phyloP scores from a whole-genome alignment of 305 asterid genomes.

The Caryopteris hybrid region DNA sequence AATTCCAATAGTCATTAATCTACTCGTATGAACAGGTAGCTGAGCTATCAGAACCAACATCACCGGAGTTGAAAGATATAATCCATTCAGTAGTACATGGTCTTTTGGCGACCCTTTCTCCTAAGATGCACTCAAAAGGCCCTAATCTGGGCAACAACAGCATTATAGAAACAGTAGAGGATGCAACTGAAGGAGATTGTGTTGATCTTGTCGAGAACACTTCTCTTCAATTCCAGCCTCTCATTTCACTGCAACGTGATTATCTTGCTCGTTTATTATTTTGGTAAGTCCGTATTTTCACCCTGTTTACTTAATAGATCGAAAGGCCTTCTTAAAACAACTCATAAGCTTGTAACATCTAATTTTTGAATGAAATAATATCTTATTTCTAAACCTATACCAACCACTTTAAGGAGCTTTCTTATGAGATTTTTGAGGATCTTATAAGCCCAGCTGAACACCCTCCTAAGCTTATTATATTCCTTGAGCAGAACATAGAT shows the following conservation, averaged over 20 bases:
- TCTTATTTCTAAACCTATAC: too few relatives aligned
- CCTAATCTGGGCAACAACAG: constrained; percentile 47
- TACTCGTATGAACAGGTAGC: constrained; percentile 56
- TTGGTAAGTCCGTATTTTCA: constrained; percentile 44
- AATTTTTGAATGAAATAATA: too few relatives aligned
- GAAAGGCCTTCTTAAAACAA: background rate
- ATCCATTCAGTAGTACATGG: constrained; percentile 83
- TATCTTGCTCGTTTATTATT: constrained; percentile 85
- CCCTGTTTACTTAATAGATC: background rate
- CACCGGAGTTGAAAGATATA: constrained; percentile 61
- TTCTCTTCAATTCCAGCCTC: constrained; percentile 85
- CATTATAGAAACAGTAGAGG: constrained; percentile 37
- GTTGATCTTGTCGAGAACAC: constrained; percentile 80
- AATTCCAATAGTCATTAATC: background rate
- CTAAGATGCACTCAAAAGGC: constrained; percentile 82
- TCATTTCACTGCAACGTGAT: constrained; percentile 73
- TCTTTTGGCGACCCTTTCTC: constrained; percentile 90
- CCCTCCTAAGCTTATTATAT: too few relatives aligned
- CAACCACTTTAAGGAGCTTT: too few relatives aligned
- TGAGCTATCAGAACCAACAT: constrained; percentile 91
- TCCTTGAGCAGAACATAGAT: too few relatives aligned
- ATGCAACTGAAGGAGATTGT: constrained; percentile 57
- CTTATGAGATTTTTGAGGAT: too few relatives aligned
- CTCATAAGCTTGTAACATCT: too few relatives aligned
- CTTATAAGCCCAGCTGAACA: too few relatives aligned